A percentile compares a stretch with the other conserved stretches of the same genome.
phyloP scores from a whole-genome alignment of 176 grass and related monocot genomes.

The Ananas comosus region DNA sequence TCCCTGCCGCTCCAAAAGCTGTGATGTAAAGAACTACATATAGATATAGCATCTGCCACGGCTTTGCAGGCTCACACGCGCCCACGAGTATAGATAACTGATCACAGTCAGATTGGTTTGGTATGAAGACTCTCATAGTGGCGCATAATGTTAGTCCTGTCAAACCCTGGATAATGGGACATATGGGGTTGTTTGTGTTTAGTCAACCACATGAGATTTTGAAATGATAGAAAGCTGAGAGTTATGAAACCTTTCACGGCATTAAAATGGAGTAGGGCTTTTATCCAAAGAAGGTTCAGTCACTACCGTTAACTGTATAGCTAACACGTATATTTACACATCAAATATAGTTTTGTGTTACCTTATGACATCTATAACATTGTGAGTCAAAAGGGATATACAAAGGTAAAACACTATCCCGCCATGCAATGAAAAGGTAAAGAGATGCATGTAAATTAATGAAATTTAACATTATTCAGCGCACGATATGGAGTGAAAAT shows the following conservation, averaged over 20 bases:
- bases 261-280: too few relatives aligned
- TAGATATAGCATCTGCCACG: constrained; percentile 82
- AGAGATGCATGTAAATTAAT: not conserved
- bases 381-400: too few relatives aligned
- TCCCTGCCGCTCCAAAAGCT: constrained; percentile 64
- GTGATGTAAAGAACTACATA: constrained; percentile 63
- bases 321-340: too few relatives aligned
- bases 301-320: too few relatives aligned
- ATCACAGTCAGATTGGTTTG: constrained; percentile 44
- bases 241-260: too few relatives aligned
- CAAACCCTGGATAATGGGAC: constrained; percentile 34
- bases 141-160: constrained; percentile 65
- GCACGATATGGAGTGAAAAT: not conserved
- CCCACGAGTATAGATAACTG: constrained; percentile 59
- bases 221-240: not conserved
- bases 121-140: constrained; percentile 41
- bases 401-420: too few relatives aligned
- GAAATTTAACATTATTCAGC: not conserved
- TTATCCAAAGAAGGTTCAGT: too few relatives aligned
- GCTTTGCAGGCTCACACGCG: constrained; percentile 29
- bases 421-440: not conserved
- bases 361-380: too few relatives aligned
- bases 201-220: not conserved
- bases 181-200: not conserved
- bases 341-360: too few relatives aligned